Evolutionary conservation across 495 filamentous ascomycete species (phyloP).

Genomic region (Chaetomium cochliodes): DNA sequence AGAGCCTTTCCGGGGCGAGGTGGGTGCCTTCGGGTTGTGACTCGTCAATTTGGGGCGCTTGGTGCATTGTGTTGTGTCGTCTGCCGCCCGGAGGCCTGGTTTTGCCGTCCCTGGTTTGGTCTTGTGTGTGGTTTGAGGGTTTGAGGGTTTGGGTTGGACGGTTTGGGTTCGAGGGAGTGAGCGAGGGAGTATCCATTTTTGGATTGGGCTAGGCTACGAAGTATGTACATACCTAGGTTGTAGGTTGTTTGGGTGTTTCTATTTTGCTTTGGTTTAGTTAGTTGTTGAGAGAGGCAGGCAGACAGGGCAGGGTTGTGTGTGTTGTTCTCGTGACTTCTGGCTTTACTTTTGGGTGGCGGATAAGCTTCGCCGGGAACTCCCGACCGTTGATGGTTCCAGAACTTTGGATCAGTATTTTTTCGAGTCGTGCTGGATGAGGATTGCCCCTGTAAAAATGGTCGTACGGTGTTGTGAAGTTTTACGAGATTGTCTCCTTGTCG

Average conservation of each 20-base stretch:
- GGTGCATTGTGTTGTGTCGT: neutral
- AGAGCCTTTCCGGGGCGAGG: neutral
- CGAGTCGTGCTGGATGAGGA: neutral
- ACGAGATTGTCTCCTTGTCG: neutral
- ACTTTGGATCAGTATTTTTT: neutral
- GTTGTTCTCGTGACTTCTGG: neutral
- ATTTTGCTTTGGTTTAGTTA: neutral
- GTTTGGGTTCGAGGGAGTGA: no score
- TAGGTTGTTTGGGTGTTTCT: no score
- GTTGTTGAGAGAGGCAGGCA: no score
- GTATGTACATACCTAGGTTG: no score
- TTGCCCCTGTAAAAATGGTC: neutral
- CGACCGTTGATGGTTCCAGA: neutral
- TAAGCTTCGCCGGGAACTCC: neutral
- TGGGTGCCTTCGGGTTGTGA: neutral
- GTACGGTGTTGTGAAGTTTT: neutral
- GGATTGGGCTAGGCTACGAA: neutral
- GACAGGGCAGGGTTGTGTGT: no score
- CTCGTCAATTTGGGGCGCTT: neutral
- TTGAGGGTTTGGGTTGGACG: no score
- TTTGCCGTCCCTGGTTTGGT: no score
- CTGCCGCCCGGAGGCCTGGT: neutral
- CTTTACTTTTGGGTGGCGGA: neutral
- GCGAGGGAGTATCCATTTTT: neutral
- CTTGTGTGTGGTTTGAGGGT: no score